phyloP scores from a whole-genome alignment of 495 filamentous ascomycete species.

The Aspergillus asperescens region DNA sequence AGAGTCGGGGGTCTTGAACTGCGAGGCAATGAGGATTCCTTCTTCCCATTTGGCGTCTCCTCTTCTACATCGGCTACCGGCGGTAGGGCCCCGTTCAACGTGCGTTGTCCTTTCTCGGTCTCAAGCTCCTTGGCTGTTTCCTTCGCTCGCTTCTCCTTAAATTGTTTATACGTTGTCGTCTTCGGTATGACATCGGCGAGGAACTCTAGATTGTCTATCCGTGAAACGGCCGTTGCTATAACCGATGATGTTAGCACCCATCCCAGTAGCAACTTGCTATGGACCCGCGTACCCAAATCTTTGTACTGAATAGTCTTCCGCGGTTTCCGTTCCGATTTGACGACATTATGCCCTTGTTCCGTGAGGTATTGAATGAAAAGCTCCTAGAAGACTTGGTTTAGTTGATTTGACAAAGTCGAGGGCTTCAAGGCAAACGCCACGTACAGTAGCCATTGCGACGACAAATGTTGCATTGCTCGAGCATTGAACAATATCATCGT shows the following conservation, averaged over 20 bases:
- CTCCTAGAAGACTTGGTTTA: constrained; percentile 50
- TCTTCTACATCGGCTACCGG: constrained; percentile 30
- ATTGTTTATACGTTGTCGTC: constrained; percentile 72
- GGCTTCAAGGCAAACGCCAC: constrained; percentile 13
- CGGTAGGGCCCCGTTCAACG: constrained; percentile 38
- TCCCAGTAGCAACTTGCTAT: neutral
- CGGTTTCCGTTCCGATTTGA: constrained; percentile 85
- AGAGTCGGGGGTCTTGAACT: constrained; percentile 31
- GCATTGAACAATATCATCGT: constrained; percentile 76
- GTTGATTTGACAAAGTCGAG: neutral
- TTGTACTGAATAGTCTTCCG: constrained; percentile 94
- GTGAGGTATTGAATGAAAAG: constrained; percentile 94
- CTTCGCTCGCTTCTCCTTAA: constrained; percentile 59
- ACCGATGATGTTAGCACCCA: neutral
- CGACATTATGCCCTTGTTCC: constrained; percentile 77
- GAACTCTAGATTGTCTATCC: constrained; percentile 92
- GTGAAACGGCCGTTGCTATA: constrained; percentile 76
- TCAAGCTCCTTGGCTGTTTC: constrained; percentile 40
- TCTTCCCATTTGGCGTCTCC: constrained; percentile 14
- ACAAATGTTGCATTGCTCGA: constrained; percentile 94
- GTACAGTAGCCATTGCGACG: constrained; percentile 81
- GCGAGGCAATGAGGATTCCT: constrained; percentile 18
- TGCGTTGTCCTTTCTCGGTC: constrained; percentile 51
- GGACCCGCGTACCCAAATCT: constrained; percentile 63
- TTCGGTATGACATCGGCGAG: constrained; percentile 85